Evolutionary conservation across 2,329 filamentous ascomycete species (phyloP).

Genomic region (Metarhizium brunneum): DNA sequence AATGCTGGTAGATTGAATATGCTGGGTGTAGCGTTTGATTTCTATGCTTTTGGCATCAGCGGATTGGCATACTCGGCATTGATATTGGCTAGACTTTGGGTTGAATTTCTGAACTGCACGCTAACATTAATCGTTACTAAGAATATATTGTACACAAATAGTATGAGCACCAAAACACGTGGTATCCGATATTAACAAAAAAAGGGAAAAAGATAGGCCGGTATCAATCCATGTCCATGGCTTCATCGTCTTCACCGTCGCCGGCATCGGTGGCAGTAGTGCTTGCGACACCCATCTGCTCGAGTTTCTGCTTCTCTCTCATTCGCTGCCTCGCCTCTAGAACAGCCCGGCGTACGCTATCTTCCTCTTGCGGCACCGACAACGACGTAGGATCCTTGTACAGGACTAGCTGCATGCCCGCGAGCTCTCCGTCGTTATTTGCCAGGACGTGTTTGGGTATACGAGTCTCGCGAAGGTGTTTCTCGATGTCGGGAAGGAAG

Average conservation of each 20-base stretch:
- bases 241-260: conserved; percentile 54
- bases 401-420: conserved; percentile 67
- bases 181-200: too few relatives aligned
- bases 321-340: conserved; percentile 65
- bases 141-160: not conserved
- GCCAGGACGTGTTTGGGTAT: conserved; percentile 57
- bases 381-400: conserved; percentile 74
- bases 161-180: too few relatives aligned
- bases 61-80: not conserved
- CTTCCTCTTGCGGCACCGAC: conserved; percentile 62
- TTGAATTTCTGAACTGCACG: not conserved
- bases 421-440: conserved; percentile 43
- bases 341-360: conserved; percentile 75
- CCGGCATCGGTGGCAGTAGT: conserved; percentile 10
- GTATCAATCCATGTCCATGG: conserved; percentile 55
- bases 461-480: conserved; percentile 64
- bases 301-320: conserved; percentile 45
- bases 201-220: too few relatives aligned
- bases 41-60: not conserved
- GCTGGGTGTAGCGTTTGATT: not conserved
- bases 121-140: not conserved
- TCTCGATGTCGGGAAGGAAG: conserved; percentile 80
- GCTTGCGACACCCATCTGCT: conserved; percentile 19
- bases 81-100: too few relatives aligned
- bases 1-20: not conserved